Base-by-base conservation (phyloP, 345 rosid species). In the Arabidopsis arenosa region DNA sequence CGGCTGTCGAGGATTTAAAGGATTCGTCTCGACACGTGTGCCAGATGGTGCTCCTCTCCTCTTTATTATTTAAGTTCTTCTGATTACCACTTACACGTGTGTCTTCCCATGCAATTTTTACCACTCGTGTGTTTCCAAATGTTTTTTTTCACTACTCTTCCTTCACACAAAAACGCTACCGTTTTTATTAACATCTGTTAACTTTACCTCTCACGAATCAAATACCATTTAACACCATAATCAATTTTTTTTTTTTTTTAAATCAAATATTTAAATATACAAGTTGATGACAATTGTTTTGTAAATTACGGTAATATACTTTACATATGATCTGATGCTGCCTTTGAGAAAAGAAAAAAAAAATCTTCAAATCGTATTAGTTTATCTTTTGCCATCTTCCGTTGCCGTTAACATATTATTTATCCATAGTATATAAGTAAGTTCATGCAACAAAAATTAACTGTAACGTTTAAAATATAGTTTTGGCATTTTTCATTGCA, bases 1-100 rank as follows among this genome's bases (percentile, higher is more conserved):
- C 81, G 81, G 74, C 77, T 78, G 81, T 72, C 73, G 77, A 78
- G 59, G 81, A 66, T 66, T 58, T 78, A 15, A 72, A 78, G 70
- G 81, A 72, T 32, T 15, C 45, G 43, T 33, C 17, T 59, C 36
- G 70, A 68, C 81, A 78, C 81, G 77, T 78, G 69, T 78, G 81
- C 73, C 81, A 78, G 77, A 73, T 78, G 81, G 55, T 41, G 53
- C 63, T 66, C 72, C 32, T 77, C 72, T 56, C 60, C 54, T 49
- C 70, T 76, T 49, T 30, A 41, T 77, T 47, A 5, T 62, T 45
- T 39, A 64, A 12, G 14, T 66, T 72, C 69, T 9, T 66, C 81
- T 78, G 69, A 33, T 72, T 2, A 32, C 43, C 63, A 41, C 17
- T 60, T 65, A 59, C 81, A 73, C 78, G 65, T 73, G 78, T 73